Base-by-base conservation (phyloP, 495 filamentous ascomycete species). In the Paragyromitra xinjiangensis region DNA sequence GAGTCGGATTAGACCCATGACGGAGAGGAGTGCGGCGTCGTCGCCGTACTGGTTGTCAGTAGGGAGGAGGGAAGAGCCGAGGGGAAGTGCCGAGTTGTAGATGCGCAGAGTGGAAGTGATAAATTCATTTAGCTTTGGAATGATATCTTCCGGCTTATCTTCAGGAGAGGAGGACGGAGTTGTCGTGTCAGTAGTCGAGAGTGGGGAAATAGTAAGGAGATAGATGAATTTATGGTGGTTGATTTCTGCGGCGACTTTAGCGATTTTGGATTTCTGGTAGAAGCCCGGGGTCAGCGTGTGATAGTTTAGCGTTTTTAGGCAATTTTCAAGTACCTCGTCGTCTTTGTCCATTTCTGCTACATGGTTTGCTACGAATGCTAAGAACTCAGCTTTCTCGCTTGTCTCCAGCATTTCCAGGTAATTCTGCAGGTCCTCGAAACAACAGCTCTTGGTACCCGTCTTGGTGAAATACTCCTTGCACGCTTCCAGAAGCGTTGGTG, bases 211-310 rank as follows among this genome's bases (percentile, higher is more conserved):
- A 3, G 83, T 81, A 48, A 89, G 83, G 63, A 87, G 85, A 73
- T 90, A 91, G n/a, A 88, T 85, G 37, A 89, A 79, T 66, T 90
- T 90, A 44, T 89, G 83, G 24, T 84, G 83, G 75, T 90, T 90
- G 75, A 89, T 88, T 65, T 80, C 80, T 6, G 85, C 79, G 59
- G 87, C 84, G 42, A 85, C 71, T 64, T 68, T 81, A 26, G 73
- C 62, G 24, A 81, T 74, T 71, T 72, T 71, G 6, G 64, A 75
- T 39, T 76, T 75, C 82, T 84, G 67, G 51, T 53, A 61, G 42
- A 55, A 73, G 6, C 29, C 61, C n/a, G 11, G 2, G 9, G 45
- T 83, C 42, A 84, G 77, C 26, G 56, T 19, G 81, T 76, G 82
- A 78, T 45, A 74, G 44, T 67, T 42, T 78, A 51, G 61, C 50